A percentile compares a stretch with the other conserved stretches of the same genome.
Evolutionary conservation across 306 rosid species (phyloP).

Genomic region (Erythrophleum fordii): DNA sequence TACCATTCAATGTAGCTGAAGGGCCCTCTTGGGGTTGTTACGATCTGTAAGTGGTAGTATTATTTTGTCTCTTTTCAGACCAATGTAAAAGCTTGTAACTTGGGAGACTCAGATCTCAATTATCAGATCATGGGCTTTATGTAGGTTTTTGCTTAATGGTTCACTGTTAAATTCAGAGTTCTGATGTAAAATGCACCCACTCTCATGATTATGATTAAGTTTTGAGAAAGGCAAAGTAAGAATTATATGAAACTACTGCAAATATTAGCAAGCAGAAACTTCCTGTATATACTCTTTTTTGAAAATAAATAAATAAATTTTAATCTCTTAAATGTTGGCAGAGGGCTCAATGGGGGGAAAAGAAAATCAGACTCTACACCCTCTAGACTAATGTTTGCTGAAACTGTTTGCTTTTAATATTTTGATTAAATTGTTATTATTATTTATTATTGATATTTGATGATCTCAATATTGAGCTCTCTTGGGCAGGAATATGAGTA

Average conservation of each 20-base stretch:
- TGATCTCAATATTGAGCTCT: conserved; percentile 42
- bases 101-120: not conserved
- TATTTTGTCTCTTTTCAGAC: conserved; percentile 30
- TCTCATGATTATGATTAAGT: conserved; percentile 2
- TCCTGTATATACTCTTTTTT: not conserved
- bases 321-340: not conserved
- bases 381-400: conserved; percentile 22
- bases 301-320: too few relatives aligned
- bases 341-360: not conserved
- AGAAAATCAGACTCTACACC: not conserved
- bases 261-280: conserved; percentile 22
- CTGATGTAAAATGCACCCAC: conserved; percentile 9
- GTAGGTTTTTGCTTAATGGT: conserved; percentile 4
- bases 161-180: conserved; percentile 20
- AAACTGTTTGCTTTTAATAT: conserved; percentile 28
- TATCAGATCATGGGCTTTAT: not conserved
- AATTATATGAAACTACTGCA: conserved; percentile 21
- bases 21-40: conserved; percentile 22
- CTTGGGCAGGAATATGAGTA: conserved; percentile 81
- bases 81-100: conserved; percentile 22
- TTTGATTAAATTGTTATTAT: conserved; percentile 10
- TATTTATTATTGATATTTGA: not conserved
- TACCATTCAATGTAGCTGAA: conserved; percentile 34
- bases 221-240: conserved; percentile 15
- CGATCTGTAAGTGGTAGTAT: too few relatives aligned